Evolutionary conservation across 2,329 filamentous ascomycete species (phyloP).

Genomic region (Metarhizium humberi): DNA sequence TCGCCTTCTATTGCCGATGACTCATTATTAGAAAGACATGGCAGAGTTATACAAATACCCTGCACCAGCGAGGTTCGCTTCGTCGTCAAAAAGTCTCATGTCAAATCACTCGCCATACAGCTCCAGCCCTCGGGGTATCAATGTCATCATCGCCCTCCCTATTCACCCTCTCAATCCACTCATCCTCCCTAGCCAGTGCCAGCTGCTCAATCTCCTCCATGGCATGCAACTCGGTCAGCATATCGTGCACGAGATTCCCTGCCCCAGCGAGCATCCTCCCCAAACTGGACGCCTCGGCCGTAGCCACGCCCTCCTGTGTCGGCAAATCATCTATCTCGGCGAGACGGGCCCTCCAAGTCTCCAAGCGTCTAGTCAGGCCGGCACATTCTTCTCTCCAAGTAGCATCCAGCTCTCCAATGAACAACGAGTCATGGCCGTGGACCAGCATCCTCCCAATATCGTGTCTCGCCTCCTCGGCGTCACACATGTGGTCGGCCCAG

Average conservation of each 20-base stretch:
- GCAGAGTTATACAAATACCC: not conserved
- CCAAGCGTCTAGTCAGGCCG: slow-evolving; percentile 42
- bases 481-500: slow-evolving; percentile 42
- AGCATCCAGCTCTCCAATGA: slow-evolving; percentile 45
- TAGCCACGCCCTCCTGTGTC: slow-evolving; percentile 16
- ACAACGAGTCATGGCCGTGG: slow-evolving; percentile 30
- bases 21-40: not conserved
- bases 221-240: slow-evolving; percentile 51
- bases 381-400: slow-evolving; percentile 51
- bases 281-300: slow-evolving; percentile 26
- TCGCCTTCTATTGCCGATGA: not conserved
- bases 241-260: slow-evolving; percentile 41
- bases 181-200: slow-evolving; percentile 44
- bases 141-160: slow-evolving; percentile 28
- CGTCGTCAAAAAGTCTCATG: not conserved
- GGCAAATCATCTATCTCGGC: slow-evolving; percentile 23
- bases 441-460: slow-evolving; percentile 21
- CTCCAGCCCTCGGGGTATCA: slow-evolving; percentile 30
- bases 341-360: slow-evolving; percentile 42
- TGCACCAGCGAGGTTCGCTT: not conserved
- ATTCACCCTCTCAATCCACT: slow-evolving; percentile 49
- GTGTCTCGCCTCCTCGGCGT: slow-evolving; percentile 35
- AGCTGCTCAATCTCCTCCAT: slow-evolving; percentile 55
- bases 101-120: slow-evolving; percentile 36
- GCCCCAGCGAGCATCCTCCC: slow-evolving; percentile 38